Percentiles rank a stretch among this genome's conserved stretches.
These are phyloP conservation scores for Quercus tomentella DNA, from an alignment of 331 rosid genomes.

Conservation along the genomic window DNA sequence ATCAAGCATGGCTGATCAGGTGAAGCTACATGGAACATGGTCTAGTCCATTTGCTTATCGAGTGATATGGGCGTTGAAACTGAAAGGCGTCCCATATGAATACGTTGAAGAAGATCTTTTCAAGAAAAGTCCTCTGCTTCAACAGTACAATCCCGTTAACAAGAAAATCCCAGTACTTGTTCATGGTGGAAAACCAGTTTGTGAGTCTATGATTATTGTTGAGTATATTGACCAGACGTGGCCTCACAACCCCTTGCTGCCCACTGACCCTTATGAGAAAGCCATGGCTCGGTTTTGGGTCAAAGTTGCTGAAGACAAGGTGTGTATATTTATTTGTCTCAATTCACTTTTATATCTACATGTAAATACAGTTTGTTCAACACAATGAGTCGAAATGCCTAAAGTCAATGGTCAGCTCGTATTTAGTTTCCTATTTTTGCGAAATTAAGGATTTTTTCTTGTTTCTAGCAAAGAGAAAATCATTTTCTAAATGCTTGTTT, in stretches of 20 bases:
- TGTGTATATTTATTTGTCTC: background rate
- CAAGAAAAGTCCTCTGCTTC: constrained; percentile 23
- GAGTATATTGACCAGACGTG: constrained; percentile 36
- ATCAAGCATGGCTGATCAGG: background rate
- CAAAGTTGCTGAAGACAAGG: constrained; percentile 20
- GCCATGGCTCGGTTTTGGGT: constrained; percentile 36
- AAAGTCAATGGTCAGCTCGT: too few relatives aligned
- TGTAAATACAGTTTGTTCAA: too few relatives aligned
- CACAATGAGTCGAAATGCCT: too few relatives aligned
- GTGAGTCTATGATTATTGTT: constrained; percentile 30
- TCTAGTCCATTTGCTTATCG: background rate
- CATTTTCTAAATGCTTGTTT: too few relatives aligned
- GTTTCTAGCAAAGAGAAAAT: too few relatives aligned
- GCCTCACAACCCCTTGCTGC: constrained; percentile 26
- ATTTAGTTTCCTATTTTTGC: too few relatives aligned
- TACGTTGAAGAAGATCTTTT: background rate
- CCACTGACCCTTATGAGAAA: constrained; percentile 26
- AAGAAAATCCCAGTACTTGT: constrained; percentile 31
- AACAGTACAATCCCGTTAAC: constrained; percentile 26
- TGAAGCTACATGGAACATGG: constrained; percentile 11
- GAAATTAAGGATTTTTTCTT: too few relatives aligned
- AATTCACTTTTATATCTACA: background rate
- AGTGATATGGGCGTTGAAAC: constrained; percentile 10
- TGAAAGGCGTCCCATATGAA: constrained; percentile 2
- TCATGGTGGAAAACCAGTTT: constrained; percentile 32